phyloP scores from a whole-genome alignment of 2,329 filamentous ascomycete genomes.

The Monilinia fructicola region DNA sequence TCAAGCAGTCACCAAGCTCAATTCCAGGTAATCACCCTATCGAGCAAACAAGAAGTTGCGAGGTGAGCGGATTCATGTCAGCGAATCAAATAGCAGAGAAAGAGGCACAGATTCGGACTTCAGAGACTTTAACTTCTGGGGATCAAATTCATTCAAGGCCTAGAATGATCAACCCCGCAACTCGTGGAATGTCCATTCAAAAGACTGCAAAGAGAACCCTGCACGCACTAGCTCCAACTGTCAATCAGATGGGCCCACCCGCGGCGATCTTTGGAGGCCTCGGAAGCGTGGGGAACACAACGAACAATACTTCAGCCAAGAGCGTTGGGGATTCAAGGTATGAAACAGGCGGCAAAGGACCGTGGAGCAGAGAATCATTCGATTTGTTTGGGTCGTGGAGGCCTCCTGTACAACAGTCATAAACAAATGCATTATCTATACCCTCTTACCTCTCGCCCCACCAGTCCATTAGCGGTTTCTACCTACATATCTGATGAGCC shows the following conservation, averaged over 20 bases:
- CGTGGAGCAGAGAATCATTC: conserved; percentile 42
- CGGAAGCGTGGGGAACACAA: conserved; percentile 12
- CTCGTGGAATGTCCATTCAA: conserved; percentile 35
- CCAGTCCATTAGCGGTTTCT: background rate
- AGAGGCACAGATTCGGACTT: background rate
- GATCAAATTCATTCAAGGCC: conserved; percentile 25
- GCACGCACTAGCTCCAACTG: conserved; percentile 23
- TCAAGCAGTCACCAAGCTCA: conserved; percentile 24
- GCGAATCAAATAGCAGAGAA: conserved; percentile 20
- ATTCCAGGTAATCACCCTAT: background rate
- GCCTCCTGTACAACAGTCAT: conserved; percentile 27
- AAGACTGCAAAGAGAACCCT: conserved; percentile 30
- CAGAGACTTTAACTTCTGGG: background rate
- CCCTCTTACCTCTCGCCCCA: background rate
- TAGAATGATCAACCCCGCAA: conserved; percentile 35
- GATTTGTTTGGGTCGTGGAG: conserved; percentile 41
- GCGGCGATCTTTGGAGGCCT: background rate
- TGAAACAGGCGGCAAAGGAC: conserved; percentile 27
- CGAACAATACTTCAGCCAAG: background rate
- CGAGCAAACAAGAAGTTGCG: background rate
- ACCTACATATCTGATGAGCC: background rate
- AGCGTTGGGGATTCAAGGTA: background rate
- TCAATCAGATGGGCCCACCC: conserved; percentile 27
- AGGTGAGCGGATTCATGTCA: conserved; percentile 15
- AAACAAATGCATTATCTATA: background rate